Conservation (phyloP, 148 eudicot genomes). For the Pharnaceum exiguum region DNA sequence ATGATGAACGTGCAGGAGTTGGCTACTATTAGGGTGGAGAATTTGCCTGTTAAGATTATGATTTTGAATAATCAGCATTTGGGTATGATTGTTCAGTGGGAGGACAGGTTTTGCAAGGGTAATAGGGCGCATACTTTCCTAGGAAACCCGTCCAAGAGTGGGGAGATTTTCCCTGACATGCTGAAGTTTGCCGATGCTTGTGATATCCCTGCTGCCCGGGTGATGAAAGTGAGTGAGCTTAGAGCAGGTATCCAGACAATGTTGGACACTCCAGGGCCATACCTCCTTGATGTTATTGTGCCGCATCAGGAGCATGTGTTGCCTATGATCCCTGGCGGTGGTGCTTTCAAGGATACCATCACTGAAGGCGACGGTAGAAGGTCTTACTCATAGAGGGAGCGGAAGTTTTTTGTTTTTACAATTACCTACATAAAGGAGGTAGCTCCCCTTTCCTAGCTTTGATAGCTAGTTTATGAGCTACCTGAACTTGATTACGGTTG, state of each 20-base stretch:
- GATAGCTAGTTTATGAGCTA: no score
- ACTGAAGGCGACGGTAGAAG: conserved; percentile 73
- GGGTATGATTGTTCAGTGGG: conserved; percentile 94
- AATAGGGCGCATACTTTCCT: conserved; percentile 76
- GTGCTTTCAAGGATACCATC: conserved; percentile 63
- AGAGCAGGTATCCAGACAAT: conserved; percentile 72
- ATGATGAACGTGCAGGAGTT: conserved; percentile 88
- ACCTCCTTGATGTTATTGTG: conserved; percentile 73
- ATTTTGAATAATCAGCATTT: conserved; percentile 81
- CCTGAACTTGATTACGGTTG: no score
- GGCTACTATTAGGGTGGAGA: conserved; percentile 64
- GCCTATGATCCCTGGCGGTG: conserved; percentile 94
- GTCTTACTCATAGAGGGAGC: no score
- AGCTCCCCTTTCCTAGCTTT: no score
- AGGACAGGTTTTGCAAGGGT: conserved; percentile 74
- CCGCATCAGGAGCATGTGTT: conserved; percentile 92
- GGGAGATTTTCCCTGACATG: conserved; percentile 68
- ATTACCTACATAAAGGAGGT: no score
- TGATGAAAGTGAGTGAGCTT: conserved; percentile 46
- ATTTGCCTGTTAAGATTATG: conserved; percentile 76
- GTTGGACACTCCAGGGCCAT: conserved; percentile 88
- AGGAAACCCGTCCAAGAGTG: conserved; percentile 49
- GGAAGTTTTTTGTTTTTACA: no score
- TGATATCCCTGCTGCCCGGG: conserved; percentile 67
- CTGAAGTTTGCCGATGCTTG: conserved; percentile 79